A percentile compares a stretch with the other conserved stretches of the same genome.
These are phyloP conservation scores for Sclerotinia minor DNA, from an alignment of 2,329 filamentous ascomycete species.

Conservation along the genomic window DNA sequence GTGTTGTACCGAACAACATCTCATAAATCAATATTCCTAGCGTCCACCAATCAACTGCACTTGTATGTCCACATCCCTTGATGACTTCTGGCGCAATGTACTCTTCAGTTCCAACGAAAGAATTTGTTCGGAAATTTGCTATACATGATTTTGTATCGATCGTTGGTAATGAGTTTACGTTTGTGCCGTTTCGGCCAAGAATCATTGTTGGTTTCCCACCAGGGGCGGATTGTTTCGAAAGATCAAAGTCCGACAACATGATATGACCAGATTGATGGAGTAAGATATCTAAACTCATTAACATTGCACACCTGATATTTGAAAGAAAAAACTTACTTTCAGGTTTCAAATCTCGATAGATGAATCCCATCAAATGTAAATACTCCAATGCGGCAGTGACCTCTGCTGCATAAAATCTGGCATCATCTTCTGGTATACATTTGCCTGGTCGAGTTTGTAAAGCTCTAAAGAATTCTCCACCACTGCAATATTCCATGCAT, in stretches of 20 bases:
- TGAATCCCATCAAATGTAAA: slow-evolving; percentile 98
- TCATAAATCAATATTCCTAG: slow-evolving; percentile 96
- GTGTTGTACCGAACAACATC: slow-evolving; percentile 97
- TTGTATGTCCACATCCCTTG: slow-evolving; percentile 97
- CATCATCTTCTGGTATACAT: slow-evolving; percentile 95
- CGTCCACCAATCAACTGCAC: slow-evolving; percentile 99
- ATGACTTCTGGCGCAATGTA: slow-evolving; percentile 99
- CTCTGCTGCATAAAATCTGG: slow-evolving; percentile 94
- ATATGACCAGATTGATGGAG: slow-evolving; percentile 99
- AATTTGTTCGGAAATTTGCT: slow-evolving; percentile 96
- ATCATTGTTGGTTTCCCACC: slow-evolving; percentile 99
- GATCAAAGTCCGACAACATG: slow-evolving; percentile 98
- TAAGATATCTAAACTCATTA: slow-evolving; percentile 73
- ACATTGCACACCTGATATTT: slow-evolving; percentile 35
- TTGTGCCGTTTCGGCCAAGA: slow-evolving; percentile 77
- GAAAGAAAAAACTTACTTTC: slow-evolving; percentile 68
- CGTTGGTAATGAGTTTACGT: slow-evolving; percentile 83
- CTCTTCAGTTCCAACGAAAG: slow-evolving; percentile 97
- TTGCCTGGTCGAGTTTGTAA: slow-evolving; percentile 95
- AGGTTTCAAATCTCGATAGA: slow-evolving; percentile 95
- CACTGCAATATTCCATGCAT: slow-evolving; percentile 99
- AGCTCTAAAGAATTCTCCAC: slow-evolving; percentile 96
- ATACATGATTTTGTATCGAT: slow-evolving; percentile 99
- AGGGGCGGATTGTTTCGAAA: slow-evolving; percentile 95
- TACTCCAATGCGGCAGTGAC: slow-evolving; percentile 97